phyloP scores from a whole-genome alignment of 345 rosid genomes.

The Sisymbrium irio region DNA sequence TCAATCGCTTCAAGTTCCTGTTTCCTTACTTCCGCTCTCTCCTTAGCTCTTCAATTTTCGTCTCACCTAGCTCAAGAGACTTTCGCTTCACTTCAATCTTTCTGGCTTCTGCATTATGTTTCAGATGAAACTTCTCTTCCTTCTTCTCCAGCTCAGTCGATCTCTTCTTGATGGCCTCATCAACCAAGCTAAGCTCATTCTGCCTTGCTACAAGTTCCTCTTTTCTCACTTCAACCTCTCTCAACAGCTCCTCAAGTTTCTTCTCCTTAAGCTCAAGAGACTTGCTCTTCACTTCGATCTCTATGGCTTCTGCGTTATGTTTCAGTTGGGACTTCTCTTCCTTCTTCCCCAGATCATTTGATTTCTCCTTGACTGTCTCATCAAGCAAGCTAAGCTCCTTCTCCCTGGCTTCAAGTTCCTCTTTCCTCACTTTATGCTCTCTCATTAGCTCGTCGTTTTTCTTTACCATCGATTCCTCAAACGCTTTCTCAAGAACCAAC shows the following conservation, averaged over 20 bases:
- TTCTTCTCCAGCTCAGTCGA: not conserved
- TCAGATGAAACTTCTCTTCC: not conserved
- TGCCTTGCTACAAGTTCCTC: slow-evolving; percentile 8
- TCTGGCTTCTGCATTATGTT: not conserved
- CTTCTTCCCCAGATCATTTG: slow-evolving; percentile 3
- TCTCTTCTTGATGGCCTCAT: not conserved
- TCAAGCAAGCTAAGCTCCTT: not conserved
- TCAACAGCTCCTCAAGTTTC: not conserved
- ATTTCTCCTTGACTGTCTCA: not conserved
- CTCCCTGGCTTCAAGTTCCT: slow-evolving; percentile 16
- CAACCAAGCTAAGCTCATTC: not conserved
- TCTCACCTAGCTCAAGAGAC: slow-evolving; percentile 2
- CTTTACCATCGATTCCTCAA: not conserved
- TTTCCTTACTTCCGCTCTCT: not conserved
- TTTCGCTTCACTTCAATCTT: not conserved
- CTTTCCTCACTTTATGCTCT: not conserved
- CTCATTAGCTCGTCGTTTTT: not conserved
- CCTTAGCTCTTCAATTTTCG: not conserved
- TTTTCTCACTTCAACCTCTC: not conserved
- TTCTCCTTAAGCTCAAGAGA: not conserved
- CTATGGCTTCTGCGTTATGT: not conserved
- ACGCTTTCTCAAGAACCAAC: not conserved
- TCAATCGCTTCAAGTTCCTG: slow-evolving; percentile 9
- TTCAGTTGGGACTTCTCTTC: not conserved
- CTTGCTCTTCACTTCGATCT: not conserved